A percentile compares a stretch with the other conserved stretches of the same genome.
Evolutionary conservation across 108 stramenopile species (phyloP).

Genomic region (Fistulifera solaris): DNA sequence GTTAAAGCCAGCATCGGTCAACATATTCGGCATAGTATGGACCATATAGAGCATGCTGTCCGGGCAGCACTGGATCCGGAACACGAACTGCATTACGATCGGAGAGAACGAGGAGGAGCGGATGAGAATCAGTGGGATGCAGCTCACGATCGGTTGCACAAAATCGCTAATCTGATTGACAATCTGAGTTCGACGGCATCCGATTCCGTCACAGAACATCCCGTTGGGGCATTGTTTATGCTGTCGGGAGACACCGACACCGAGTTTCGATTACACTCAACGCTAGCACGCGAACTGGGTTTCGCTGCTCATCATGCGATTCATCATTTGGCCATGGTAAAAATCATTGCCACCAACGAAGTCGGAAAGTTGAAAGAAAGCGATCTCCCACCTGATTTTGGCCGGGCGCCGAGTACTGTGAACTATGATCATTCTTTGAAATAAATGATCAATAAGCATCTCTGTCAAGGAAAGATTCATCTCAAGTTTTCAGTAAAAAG

Average conservation of each 20-base stretch:
- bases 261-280: constrained; percentile 47
- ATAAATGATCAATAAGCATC: too few species aligned
- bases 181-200: constrained; percentile 1
- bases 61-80: constrained; percentile 15
- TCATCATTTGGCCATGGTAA: constrained; percentile 90
- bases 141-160: constrained; percentile 47
- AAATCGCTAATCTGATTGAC: constrained; percentile 26
- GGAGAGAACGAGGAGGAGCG: constrained; percentile 59
- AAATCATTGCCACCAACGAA: constrained; percentile 56
- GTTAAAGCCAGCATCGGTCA: constrained; percentile 78
- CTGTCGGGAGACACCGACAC: constrained; percentile 47
- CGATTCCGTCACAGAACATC: background rate
- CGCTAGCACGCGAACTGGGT: constrained; percentile 75
- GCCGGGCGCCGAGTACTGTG: constrained; percentile 75
- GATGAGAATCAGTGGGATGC: constrained; percentile 55
- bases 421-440: constrained; percentile 23
- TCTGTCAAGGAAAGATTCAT: too few species aligned
- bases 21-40: constrained; percentile 88
- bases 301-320: constrained; percentile 90
- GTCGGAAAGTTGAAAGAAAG: constrained; percentile 24
- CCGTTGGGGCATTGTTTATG: constrained; percentile 62
- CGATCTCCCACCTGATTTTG: constrained; percentile 61
- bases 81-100: constrained; percentile 55
- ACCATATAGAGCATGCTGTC: constrained; percentile 70
- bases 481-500: too few species aligned